Base-by-base conservation (phyloP, 2,329 filamentous ascomycete species). In the Boeremia exigua region DNA sequence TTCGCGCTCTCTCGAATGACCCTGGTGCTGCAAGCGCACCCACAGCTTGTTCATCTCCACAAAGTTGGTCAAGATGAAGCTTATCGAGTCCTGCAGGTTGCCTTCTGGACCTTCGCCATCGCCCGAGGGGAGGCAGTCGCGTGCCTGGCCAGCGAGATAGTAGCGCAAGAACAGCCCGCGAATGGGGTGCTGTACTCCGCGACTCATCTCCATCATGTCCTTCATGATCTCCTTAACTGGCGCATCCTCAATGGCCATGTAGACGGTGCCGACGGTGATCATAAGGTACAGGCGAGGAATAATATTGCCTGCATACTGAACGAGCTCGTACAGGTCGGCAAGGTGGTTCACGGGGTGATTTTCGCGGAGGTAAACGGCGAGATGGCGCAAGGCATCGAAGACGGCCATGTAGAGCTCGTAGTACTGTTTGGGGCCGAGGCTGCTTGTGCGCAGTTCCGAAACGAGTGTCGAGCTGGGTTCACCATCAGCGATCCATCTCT, bases 121-220 rank as follows among this genome's bases (percentile, higher is more conserved):
- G 43, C 91, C 91, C 1, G 85, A 86, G 0, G 95, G 95, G 47
- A 99, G 82, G 73, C 87, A 87, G 76, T 99, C 95, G 69, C 95
- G 86, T 34, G 95, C 94, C 79, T 99, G 95, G 33, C 95, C 94
- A 23, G 92, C 95, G 47, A 99, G 85, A 74, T 97, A 99, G 78
- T 99, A 99, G 72, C 95, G 88, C 69, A 99, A 80, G 75, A 99
- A 99, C 51, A 99, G 82, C 15, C 95, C 95, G 54, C 95, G 91
- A 60, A 97, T 93, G 14, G 95, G 95, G 77, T 99, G 95, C 73
- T 99, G 95, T 19, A 99, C 93, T 53, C 95, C 95, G 61, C 95
- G 86, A 78, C 92, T 98, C 95, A 99, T 99, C 78, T 99, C 95
- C 95, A 99, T 99, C 95, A 99, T 99, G 77, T 99, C 95, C 79